Percentiles rank a stretch among this genome's conserved stretches.
These are phyloP conservation scores for Panaeolus papilionaceus DNA, from an alignment of 768 basidiomycete genomes.

Conservation along the genomic window DNA sequence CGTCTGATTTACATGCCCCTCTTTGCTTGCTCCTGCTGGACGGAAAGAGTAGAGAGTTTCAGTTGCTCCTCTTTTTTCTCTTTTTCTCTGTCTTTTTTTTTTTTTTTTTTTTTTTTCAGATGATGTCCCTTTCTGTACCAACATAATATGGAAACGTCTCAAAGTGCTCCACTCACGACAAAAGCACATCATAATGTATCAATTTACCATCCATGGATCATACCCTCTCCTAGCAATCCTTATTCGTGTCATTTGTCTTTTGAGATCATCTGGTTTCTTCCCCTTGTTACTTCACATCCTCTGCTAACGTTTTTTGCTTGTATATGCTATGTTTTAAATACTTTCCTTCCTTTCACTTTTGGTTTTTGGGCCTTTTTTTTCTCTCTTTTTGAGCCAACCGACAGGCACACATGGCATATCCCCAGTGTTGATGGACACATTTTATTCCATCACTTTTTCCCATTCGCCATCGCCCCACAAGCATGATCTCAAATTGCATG, in stretches of 20 bases:
- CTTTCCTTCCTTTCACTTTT: not conserved
- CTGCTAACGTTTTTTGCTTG: not conserved
- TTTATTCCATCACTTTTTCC: conserved; percentile 5
- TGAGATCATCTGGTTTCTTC: not conserved
- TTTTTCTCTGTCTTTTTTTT: conserved; percentile 14
- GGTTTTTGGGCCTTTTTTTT: not conserved
- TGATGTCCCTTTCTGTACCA: not conserved
- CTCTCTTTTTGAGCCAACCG: not conserved
- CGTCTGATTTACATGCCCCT: conserved; percentile 3
- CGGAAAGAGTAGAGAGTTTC: not conserved
- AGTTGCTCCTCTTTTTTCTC: conserved; percentile 11
- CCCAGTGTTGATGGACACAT: not conserved
- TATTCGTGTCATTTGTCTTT: not conserved
- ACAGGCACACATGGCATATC: not conserved
- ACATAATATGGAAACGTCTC: conserved; percentile 5
- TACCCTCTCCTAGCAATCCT: not conserved
- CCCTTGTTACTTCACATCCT: not conserved
- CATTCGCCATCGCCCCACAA: conserved; percentile 19
- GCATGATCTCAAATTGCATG: not conserved
- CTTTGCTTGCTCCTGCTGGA: conserved; percentile 11
- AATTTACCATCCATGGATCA: conserved; percentile 8
- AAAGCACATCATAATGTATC: conserved; percentile 10
- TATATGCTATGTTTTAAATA: conserved; percentile 3
- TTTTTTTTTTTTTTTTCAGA: conserved; percentile 19
- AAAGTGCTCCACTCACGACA: conserved; percentile 4